phyloP scores from a whole-genome alignment of 768 basidiomycete genomes.

The Vishniacozyma victoriae region DNA sequence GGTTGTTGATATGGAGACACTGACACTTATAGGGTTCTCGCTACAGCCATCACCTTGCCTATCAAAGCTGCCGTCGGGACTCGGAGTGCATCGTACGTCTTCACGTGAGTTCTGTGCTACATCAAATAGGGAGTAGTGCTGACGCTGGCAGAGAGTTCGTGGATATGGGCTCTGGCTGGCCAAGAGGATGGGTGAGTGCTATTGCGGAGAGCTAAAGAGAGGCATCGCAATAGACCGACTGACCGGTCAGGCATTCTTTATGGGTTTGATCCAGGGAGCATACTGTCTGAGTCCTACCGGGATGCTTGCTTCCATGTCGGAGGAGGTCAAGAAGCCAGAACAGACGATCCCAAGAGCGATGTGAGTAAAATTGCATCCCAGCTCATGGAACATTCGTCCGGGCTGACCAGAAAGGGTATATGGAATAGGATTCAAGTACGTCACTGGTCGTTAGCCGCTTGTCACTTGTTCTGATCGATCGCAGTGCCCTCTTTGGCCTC shows the following conservation, averaged over 20 bases:
- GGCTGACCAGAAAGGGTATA: slow-evolving; percentile 49
- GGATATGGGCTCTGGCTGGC: neutral
- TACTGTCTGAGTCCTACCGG: neutral
- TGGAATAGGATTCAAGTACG: slow-evolving; percentile 45
- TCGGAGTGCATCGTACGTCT: neutral
- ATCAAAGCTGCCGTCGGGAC: neutral
- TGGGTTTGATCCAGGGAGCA: neutral
- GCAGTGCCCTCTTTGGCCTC: slow-evolving; percentile 37
- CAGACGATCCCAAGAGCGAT: slow-evolving; percentile 24
- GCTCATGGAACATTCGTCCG: neutral
- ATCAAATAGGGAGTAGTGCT: too few relatives aligned
- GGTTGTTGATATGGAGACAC: neutral
- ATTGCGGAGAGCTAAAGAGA: too few relatives aligned
- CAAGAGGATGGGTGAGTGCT: neutral
- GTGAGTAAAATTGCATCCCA: too few relatives aligned
- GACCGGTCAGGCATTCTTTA: neutral
- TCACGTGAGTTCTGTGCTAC: neutral
- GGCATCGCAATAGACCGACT: too few relatives aligned
- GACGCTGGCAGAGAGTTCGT: neutral
- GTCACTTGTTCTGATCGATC: too few relatives aligned
- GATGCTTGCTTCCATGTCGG: neutral
- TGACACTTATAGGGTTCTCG: neutral
- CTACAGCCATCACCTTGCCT: neutral
- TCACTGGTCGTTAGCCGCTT: neutral
- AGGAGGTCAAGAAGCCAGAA: neutral